A percentile compares a stretch with the other conserved stretches of the same genome.
Evolutionary conservation across 164 flowering plant genomes (phyloP).

Genomic region (grape (Vitis vinifera)): ASM3070453v1 NC_081810.1:6196501-6197000

Average conservation of each 20-base stretch:
- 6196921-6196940: conserved; percentile 30
- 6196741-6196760: background rate
- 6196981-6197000: too few relatives aligned
- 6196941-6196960: background rate
- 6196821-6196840: conserved; percentile 52
- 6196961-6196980: too few relatives aligned
- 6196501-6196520: conserved; percentile 49
- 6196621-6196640: conserved; percentile 67
- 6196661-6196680: conserved; percentile 36
- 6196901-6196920: conserved; percentile 43
- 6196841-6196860: conserved; percentile 43
- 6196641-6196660: conserved; percentile 65
- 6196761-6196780: background rate
- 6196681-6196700: conserved; percentile 59
- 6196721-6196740: background rate
- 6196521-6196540: conserved; percentile 48
- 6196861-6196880: conserved; percentile 51
- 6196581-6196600: conserved; percentile 66
- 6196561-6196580: conserved; percentile 65
- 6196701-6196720: conserved; percentile 32
- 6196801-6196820: background rate
- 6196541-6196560: conserved; percentile 41
- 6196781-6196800: background rate
- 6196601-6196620: conserved; percentile 63
- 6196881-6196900: conserved; percentile 43